These are phyloP conservation scores for Pseudogymnoascus sp. DNA, from an alignment of 2,329 filamentous ascomycete species.

Conservation along the genomic window DNA sequence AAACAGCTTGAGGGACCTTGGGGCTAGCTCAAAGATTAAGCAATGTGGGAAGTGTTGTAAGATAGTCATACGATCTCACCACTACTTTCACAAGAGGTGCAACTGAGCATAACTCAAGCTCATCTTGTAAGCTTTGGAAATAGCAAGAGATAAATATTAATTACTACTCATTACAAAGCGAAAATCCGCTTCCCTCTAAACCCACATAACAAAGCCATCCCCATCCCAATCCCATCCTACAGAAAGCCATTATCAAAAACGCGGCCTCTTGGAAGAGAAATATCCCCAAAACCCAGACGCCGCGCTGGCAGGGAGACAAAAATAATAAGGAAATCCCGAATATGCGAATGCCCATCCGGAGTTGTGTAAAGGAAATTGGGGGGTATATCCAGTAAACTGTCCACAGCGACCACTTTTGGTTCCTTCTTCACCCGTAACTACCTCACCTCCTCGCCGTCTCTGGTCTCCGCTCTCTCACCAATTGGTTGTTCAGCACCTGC, in stretches of 20 bases:
- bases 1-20: no score
- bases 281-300: neutral
- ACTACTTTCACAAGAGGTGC: no score
- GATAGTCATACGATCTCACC: no score
- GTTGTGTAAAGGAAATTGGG: constrained; percentile 5
- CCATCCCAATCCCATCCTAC: neutral
- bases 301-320: constrained; percentile 1
- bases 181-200: neutral
- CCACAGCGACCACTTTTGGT: neutral
- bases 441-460: neutral
- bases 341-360: neutral
- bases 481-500: neutral
- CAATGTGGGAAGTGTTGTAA: no score
- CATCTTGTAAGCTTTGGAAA: neutral
- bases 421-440: neutral
- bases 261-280: neutral
- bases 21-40: no score
- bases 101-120: no score
- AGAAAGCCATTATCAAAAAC: neutral
- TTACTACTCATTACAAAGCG: neutral
- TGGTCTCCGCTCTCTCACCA: neutral
- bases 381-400: constrained; percentile 6
- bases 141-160: neutral
- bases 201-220: neutral
- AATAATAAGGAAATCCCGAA: neutral